These are phyloP conservation scores for Pyrenochaeta sp. DNA, from an alignment of 2,329 filamentous ascomycete species.

Conservation along the genomic window DNA sequence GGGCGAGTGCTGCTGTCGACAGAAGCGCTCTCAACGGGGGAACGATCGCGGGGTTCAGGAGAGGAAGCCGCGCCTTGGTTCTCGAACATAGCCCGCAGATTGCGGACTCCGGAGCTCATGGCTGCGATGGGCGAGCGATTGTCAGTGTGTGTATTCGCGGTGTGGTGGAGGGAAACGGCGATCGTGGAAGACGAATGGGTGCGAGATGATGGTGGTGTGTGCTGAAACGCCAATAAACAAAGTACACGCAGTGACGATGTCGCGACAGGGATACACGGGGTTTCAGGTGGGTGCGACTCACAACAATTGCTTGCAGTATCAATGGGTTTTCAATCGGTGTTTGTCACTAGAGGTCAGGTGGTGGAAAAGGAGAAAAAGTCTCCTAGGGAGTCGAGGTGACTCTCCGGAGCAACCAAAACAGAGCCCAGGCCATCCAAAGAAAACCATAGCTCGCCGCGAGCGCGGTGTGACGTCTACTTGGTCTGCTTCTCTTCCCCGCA, in stretches of 20 bases:
- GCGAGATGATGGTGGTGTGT: constrained; percentile 38
- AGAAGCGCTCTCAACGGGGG: constrained; percentile 47
- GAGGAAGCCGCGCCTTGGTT: constrained; percentile 47
- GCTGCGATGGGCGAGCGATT: constrained; percentile 44
- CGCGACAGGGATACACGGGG: constrained; percentile 23
- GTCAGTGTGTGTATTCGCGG: constrained; percentile 34
- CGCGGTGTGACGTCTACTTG: constrained; percentile 19
- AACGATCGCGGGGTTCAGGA: constrained; percentile 56
- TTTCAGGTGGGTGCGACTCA: constrained; percentile 26
- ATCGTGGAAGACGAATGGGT: constrained; percentile 22
- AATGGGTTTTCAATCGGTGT: constrained; percentile 5
- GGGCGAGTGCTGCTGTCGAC: constrained; percentile 45
- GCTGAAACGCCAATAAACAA: constrained; percentile 36
- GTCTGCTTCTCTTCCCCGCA: background rate
- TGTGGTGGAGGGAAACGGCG: constrained; percentile 14
- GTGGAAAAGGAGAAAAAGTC: constrained; percentile 10
- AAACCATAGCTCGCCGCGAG: constrained; percentile 15
- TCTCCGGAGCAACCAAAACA: constrained; percentile 25
- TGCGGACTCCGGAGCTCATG: constrained; percentile 60
- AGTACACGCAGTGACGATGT: constrained; percentile 30
- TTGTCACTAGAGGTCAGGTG: background rate
- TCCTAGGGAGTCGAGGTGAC: constrained; percentile 13
- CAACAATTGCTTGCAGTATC: constrained; percentile 16
- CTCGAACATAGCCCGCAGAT: constrained; percentile 61
- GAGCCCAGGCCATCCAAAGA: constrained; percentile 15